Base-by-base conservation (phyloP, 2,329 filamentous ascomycete genomes). In the Magnaporthiopsis incrustans region DNA sequence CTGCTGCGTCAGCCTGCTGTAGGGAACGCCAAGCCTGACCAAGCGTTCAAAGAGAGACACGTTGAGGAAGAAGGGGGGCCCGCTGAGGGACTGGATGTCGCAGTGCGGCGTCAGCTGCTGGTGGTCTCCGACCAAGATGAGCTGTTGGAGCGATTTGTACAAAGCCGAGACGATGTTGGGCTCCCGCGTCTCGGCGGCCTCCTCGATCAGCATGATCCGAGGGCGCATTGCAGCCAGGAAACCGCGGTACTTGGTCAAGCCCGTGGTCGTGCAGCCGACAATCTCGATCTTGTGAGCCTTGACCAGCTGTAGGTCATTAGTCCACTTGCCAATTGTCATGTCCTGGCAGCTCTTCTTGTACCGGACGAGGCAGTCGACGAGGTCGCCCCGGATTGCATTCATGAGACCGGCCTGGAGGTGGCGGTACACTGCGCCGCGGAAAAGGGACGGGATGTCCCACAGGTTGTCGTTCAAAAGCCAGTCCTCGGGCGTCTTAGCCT, bases 11-110 rank as follows among this genome's bases (percentile, higher is more conserved):
- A 96, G 79, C 63, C 85, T 85, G 1, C 82, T 81, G 70, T 84
- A 91, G 0, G 85, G 82, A 25, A 93, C 76, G 0, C 79, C 71
- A 22, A 90, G 85, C 5, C 81, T 77, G n/a, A 95, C 82, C 18
- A 96, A 79, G 1, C 91, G 83, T 75, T 96, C 89, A 69, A 96
- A 96, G 69, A 96, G 82, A 0, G 91, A 95, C 0, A 92, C 76
- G 38, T 90, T 85, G 50, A 95, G 79, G 67, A 85, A 81, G 71
- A 84, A 92, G 0, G 89, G 89, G 0, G 81, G 73, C 0, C 77
- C 75, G 50, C 83, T 83, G 1, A 92, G 81, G 1, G 83, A 81
- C 2, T 76, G 77, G 1, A 89, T 79, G 59, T 89, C 83, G 64
- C 87, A 90, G 59, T 87, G 84, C 0, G 88, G 91, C 12, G 87